Conservation (phyloP, 2,329 filamentous ascomycete genomes). For the Aspergillus texensis region DNA sequence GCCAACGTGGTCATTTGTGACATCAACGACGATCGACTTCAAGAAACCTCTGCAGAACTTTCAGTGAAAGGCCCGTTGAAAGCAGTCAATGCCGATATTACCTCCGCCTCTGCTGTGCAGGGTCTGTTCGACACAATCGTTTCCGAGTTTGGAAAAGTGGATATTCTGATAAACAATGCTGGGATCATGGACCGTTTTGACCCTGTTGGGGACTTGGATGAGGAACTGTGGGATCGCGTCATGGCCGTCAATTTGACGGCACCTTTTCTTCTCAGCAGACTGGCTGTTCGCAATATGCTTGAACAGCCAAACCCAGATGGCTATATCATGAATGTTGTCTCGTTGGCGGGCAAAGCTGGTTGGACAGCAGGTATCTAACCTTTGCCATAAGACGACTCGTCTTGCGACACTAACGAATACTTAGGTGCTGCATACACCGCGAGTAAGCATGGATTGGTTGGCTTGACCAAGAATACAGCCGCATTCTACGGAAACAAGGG, state of each 20-base stretch:
- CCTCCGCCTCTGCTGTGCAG: slow-evolving; percentile 38
- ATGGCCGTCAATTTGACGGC: slow-evolving; percentile 61
- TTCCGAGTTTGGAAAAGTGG: slow-evolving; percentile 49
- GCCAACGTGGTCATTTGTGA: slow-evolving; percentile 44
- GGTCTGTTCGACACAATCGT: slow-evolving; percentile 38
- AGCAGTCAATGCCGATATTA: slow-evolving; percentile 42
- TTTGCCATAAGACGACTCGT: background rate
- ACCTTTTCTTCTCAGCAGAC: slow-evolving; percentile 55
- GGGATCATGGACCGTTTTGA: slow-evolving; percentile 61
- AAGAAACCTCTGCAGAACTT: slow-evolving; percentile 26
- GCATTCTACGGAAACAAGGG: slow-evolving; percentile 58
- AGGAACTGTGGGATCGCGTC: slow-evolving; percentile 55
- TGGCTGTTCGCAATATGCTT: slow-evolving; percentile 54
- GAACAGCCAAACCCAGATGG: slow-evolving; percentile 41
- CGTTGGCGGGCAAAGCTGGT: slow-evolving; percentile 50
- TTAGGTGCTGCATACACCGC: slow-evolving; percentile 55
- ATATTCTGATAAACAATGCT: slow-evolving; percentile 63
- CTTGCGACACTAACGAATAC: background rate
- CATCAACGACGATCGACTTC: slow-evolving; percentile 34
- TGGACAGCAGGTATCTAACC: slow-evolving; percentile 40
- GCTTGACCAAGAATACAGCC: slow-evolving; percentile 61
- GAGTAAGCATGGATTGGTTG: slow-evolving; percentile 58
- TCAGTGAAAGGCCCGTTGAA: slow-evolving; percentile 24
- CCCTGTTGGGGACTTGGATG: slow-evolving; percentile 52
- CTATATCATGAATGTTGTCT: slow-evolving; percentile 57